phyloP scores from a whole-genome alignment of 192 early-diverging fungal species.

The Backusella circina region DNA sequence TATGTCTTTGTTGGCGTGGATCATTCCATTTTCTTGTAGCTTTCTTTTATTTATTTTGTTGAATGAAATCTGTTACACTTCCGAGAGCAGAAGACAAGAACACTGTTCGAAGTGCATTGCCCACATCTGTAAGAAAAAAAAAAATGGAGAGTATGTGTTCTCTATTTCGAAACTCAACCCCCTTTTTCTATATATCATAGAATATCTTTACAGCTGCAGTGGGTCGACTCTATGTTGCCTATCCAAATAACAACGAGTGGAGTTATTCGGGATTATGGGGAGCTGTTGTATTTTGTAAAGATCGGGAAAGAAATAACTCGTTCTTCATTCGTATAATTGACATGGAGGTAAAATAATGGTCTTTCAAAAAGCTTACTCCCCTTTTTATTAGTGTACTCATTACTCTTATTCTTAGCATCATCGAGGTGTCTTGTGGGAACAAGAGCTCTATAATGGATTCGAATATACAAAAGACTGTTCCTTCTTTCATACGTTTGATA shows the following conservation, averaged over 20 bases:
- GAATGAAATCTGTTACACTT: constrained; percentile 24
- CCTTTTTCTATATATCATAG: constrained; percentile 45
- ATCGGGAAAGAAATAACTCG: constrained; percentile 57
- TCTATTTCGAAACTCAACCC: not conserved
- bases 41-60: not conserved
- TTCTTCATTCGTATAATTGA: constrained; percentile 67
- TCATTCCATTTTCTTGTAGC: not conserved
- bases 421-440: constrained; percentile 70
- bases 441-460: constrained; percentile 74
- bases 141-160: not conserved
- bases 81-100: constrained; percentile 29
- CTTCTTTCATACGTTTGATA: constrained; percentile 70
- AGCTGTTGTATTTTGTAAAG: constrained; percentile 66
- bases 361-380: not conserved
- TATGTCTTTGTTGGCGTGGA: not conserved
- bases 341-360: constrained; percentile 40
- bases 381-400: not conserved
- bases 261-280: constrained; percentile 68
- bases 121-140: constrained; percentile 18
- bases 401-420: constrained; percentile 29
- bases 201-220: constrained; percentile 77
- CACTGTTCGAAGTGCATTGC: constrained; percentile 22
- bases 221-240: constrained; percentile 70
- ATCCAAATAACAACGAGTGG: constrained; percentile 63
- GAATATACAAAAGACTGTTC: constrained; percentile 57